Evolutionary conservation across 2,329 filamentous ascomycete genomes (phyloP).

Genomic region (Triangularia setosa): DNA sequence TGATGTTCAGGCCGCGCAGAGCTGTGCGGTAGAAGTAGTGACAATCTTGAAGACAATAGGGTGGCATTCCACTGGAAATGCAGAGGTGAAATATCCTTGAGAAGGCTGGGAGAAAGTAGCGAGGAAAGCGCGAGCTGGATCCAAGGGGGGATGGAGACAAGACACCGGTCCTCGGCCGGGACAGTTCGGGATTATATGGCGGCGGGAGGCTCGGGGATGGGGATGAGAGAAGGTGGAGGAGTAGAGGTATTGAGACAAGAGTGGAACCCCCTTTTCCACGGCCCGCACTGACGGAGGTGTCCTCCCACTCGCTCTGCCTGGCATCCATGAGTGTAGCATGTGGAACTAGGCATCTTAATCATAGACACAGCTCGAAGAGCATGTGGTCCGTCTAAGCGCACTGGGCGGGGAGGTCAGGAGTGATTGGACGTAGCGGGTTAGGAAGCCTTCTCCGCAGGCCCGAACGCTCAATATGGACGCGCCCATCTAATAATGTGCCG

Average conservation of each 20-base stretch:
- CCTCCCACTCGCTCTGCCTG: background rate
- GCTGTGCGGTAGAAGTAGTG: constrained; percentile 92
- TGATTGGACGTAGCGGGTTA: constrained; percentile 28
- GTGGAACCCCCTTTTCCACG: constrained; percentile 6
- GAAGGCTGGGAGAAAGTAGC: background rate
- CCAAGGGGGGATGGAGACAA: constrained; percentile 6
- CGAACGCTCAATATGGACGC: constrained; percentile 29
- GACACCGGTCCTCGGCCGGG: constrained; percentile 20
- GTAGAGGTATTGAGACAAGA: background rate
- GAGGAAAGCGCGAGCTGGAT: constrained; percentile 6
- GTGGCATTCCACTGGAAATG: constrained; percentile 63
- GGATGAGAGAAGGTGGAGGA: background rate
- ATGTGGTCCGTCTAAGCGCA: background rate
- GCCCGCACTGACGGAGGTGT: constrained; percentile 8
- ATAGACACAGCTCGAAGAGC: background rate
- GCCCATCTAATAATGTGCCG: constrained; percentile 31
- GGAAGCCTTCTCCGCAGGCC: constrained; percentile 31
- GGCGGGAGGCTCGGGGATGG: constrained; percentile 7
- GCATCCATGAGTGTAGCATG: constrained; percentile 2
- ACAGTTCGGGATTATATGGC: constrained; percentile 22
- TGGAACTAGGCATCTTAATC: constrained; percentile 7
- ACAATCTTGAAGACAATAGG: constrained; percentile 79
- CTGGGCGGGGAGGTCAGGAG: constrained; percentile 11
- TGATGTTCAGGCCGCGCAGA: constrained; percentile 78
- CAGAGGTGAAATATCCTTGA: constrained; percentile 6